Evolutionary conservation across 805 yeast genomes (phyloP), one percentile per base, ranked within the genome.

Genomic region (Saccharomycopsis lassenensis): DNA sequence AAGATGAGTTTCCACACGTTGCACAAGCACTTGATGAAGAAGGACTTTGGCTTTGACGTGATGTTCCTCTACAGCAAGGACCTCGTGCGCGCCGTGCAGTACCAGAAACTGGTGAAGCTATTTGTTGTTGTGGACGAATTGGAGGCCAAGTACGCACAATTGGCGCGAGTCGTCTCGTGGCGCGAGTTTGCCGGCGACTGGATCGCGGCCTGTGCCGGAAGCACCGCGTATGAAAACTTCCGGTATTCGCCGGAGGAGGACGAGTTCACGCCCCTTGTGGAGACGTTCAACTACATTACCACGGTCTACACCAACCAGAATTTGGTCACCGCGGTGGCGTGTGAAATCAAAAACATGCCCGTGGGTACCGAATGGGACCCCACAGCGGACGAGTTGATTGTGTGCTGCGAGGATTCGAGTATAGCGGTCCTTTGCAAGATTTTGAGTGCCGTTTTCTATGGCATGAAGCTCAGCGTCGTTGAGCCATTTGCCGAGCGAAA

Each of bases 221-320:
- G 24, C 11, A 8, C 10, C n/a, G n/a, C n/a, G n/a, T n/a, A n/a
- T n/a, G n/a, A n/a, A n/a, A 24, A 24, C 14, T 29, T 37, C 15
- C 23, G n/a, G n/a, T 25, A 33, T 23, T 24, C 28, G n/a, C 22
- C 32, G 15, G 24, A 29, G 11, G 38, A 28, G 30, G 43, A 42
- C 25, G 32, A 35, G n/a, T 29, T 33, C n/a, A 36, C 33, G 15
- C 43, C 39, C 2, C 24, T 43, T 12, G 31, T 21, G 11, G 46
- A 43, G 20, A 43, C 46, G 7, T n/a, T 35, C 11, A 43, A 38
- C 30, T 43, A 26, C 35, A 43, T 37, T 20, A 43, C 46, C 14
- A 31, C 27, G n/a, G 20, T 8, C 5, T 43, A 36, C 33, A 33
- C 44, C 7, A 34, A 33, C 18, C 42, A 37, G 24, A 40, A 36